A percentile compares a stretch with the other conserved stretches of the same genome.
Conservation (phyloP, 805 yeast genomes). For the Nakazawaea ernobii region DNA sequence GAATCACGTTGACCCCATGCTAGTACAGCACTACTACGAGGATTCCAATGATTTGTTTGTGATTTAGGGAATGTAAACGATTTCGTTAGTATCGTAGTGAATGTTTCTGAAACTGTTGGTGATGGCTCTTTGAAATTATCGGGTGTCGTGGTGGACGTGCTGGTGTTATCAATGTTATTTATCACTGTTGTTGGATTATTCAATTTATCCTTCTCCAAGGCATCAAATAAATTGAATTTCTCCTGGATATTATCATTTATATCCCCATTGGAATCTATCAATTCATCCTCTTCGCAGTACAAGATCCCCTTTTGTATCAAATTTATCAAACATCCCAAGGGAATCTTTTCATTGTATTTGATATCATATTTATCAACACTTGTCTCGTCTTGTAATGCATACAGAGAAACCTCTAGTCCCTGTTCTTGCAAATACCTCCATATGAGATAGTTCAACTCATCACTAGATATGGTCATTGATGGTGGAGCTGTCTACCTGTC, state of each 20-base stretch:
- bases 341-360: slow-evolving; percentile 43
- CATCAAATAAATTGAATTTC: slow-evolving; percentile 48
- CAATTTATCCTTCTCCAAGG: slow-evolving; percentile 38
- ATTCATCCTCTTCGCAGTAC: slow-evolving; percentile 63
- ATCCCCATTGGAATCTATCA: slow-evolving; percentile 33
- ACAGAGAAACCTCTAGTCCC: slow-evolving; percentile 71
- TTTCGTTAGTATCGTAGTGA: slow-evolving; percentile 35
- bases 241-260: slow-evolving; percentile 8
- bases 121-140: slow-evolving; percentile 5
- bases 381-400: slow-evolving; percentile 74
- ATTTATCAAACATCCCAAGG: slow-evolving; percentile 77
- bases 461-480: slow-evolving; percentile 72
- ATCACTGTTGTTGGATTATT: slow-evolving; percentile 5
- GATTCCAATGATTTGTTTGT: slow-evolving; percentile 52
- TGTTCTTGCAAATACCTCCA: slow-evolving; percentile 92
- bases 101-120: slow-evolving; percentile 14
- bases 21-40: slow-evolving; percentile 34
- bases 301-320: slow-evolving; percentile 83
- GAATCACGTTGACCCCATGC: slow-evolving; percentile 46
- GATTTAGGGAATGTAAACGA: slow-evolving; percentile 34
- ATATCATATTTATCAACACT: slow-evolving; percentile 52
- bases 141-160: neutral
- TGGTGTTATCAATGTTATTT: slow-evolving; percentile 7
- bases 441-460: slow-evolving; percentile 81
- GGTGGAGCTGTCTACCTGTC: too few species aligned